Percentiles rank a stretch among this genome's conserved stretches.
phyloP scores from a whole-genome alignment of 2,329 filamentous ascomycete genomes.

The Microdochium bolleyi region DNA sequence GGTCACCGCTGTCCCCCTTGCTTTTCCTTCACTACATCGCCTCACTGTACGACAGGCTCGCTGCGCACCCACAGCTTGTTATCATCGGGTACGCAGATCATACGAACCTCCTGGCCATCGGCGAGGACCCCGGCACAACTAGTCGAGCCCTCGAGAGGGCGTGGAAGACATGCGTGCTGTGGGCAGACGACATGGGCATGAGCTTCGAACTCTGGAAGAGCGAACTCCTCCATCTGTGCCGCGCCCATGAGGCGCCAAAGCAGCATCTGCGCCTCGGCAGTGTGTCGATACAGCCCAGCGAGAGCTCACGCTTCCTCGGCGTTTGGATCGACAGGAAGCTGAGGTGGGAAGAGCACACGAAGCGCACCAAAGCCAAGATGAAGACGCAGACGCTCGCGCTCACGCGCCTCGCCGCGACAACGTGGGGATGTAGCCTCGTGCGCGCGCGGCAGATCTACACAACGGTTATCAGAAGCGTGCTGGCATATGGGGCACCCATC shows the following conservation, averaged over 20 bases:
- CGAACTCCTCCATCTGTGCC: background rate
- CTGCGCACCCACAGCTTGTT: background rate
- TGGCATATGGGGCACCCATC: background rate
- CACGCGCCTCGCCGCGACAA: background rate
- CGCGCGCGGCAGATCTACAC: slow-evolving; percentile 1
- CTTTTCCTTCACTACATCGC: background rate
- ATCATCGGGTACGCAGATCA: background rate
- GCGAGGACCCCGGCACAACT: background rate
- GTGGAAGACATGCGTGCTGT: background rate
- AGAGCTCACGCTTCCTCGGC: background rate
- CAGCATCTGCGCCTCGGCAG: background rate
- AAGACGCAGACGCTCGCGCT: background rate
- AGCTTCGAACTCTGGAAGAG: background rate
- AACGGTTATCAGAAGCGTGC: background rate
- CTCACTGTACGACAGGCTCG: background rate
- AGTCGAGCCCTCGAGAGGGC: background rate
- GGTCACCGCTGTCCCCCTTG: background rate
- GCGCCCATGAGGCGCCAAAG: background rate
- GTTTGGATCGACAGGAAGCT: background rate
- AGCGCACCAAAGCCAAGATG: background rate
- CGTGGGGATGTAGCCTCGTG: background rate
- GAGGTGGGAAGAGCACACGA: background rate
- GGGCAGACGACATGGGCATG: background rate
- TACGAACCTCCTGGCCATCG: background rate
- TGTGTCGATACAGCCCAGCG: background rate